Conservation (phyloP, 139 green algal genomes). For the Coccomyxa sp. region DNA sequence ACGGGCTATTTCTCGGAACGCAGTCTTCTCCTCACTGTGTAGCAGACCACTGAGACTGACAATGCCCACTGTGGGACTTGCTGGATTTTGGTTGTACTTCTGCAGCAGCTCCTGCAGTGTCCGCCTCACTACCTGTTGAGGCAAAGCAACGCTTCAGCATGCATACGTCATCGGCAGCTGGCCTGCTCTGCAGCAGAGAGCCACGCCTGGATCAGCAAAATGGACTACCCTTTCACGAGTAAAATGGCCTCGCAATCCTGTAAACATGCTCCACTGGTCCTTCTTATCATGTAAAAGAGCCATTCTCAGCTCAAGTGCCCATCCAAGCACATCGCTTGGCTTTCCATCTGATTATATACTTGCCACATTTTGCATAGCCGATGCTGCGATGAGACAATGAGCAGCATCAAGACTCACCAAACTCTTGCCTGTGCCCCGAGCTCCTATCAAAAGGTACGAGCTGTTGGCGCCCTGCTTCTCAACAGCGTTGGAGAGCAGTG, state of each 20-base stretch:
- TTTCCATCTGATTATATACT: no score
- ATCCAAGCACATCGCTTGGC: no score
- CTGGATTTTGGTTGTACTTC: constrained; percentile 25
- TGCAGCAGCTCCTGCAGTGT: constrained; percentile 24
- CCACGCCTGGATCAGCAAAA: no score
- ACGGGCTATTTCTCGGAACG: constrained; percentile 66
- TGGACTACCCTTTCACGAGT: no score
- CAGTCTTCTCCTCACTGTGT: constrained; percentile 64
- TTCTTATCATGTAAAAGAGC: no score
- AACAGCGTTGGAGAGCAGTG: background rate
- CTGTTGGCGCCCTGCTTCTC: constrained; percentile 15
- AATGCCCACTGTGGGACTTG: constrained; percentile 50
- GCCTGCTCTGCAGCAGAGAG: no score
- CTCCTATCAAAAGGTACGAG: constrained; percentile 42
- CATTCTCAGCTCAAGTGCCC: no score
- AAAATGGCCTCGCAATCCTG: no score
- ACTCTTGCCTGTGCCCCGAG: constrained; percentile 44
- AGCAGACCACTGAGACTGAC: constrained; percentile 66
- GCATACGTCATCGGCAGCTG: no score
- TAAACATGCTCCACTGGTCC: no score
- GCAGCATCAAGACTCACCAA: constrained; percentile 37
- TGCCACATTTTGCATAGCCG: no score
- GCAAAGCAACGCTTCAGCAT: background rate
- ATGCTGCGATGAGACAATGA: no score
- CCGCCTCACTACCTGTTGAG: constrained; percentile 47